Base-by-base conservation (phyloP, 1,139 yeast genomes). In the Kodamaea ohmeri region DNA sequence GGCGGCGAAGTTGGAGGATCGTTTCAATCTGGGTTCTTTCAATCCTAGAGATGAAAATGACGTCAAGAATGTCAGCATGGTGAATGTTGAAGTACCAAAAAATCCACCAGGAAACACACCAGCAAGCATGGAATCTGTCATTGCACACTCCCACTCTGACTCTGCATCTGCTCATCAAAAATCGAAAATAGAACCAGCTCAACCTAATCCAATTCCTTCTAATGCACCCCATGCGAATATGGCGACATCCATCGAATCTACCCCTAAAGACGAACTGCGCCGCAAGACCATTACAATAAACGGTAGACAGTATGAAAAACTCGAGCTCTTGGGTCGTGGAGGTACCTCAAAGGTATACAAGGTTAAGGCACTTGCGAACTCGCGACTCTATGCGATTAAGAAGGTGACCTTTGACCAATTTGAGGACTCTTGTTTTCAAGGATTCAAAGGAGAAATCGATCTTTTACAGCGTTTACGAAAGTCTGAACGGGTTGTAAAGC, bases 341-440 rank as follows among this genome's bases (percentile, higher is more conserved):
- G 98, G 98, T 0, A 77, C 97, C 0, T 89, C 97, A 0, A 87
- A 84, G 53, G 98, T 92, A 13, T 92, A 83, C 65, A 83, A 84
- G 50, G 96, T 85, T 0, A 82, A 79, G 47, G 67, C 81, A 1
- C 39, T 60, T 2, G 57, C 70, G 4, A 73, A 71, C 38, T 75
- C 76, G 42, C 76, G 74, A 47, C 61, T 78, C 2, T 87, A 76
- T 58, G 98, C 98, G 0, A 69, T 92, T 34, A 92, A 92, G 52
- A 78, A 83, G 47, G 97, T 92, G 1, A 68, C 79, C 0, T 80
- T 87, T 54, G 94, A 83, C 55, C 89, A 83, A 48, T 83, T 83
- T 56, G 96, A 89, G 50, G 84, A 80, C 12, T 55, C 78, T 0
- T 83, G 92, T 39, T 71, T 86, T 1, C 66, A 68, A 37, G 94